Evolutionary conservation across 2,329 filamentous ascomycete genomes (phyloP).

Genomic region (Colletotrichum lupini): DNA sequence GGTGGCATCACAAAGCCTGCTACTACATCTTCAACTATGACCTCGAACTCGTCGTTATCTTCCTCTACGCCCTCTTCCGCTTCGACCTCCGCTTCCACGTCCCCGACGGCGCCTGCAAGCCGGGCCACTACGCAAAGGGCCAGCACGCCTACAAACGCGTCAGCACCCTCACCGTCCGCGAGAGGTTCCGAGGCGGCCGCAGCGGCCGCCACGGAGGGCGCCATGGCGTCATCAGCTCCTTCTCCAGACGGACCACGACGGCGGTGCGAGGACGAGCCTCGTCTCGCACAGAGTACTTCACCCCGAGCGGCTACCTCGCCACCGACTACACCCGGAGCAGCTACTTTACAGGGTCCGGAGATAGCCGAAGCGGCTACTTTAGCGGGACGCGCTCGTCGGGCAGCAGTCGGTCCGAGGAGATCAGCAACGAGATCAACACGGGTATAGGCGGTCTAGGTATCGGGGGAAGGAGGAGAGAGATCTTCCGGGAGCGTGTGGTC

Average conservation of each 20-base stretch:
- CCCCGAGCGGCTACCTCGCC: conserved; percentile 4
- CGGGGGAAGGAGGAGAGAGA: background rate
- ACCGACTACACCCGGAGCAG: background rate
- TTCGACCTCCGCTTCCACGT: conserved; percentile 79
- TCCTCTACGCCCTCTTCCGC: conserved; percentile 72
- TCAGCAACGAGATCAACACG: background rate
- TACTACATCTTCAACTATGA: conserved; percentile 86
- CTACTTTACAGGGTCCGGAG: background rate
- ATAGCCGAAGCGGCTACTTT: background rate
- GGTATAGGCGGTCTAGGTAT: background rate
- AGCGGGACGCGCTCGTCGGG: background rate
- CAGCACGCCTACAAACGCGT: conserved; percentile 28
- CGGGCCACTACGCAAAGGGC: conserved; percentile 59
- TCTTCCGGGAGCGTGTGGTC: background rate
- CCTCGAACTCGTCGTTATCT: conserved; percentile 78
- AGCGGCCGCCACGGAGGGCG: background rate
- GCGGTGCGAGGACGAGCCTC: background rate
- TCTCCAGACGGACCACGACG: background rate
- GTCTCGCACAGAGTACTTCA: conserved; percentile 8
- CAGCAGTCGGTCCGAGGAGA: conserved; percentile 6
- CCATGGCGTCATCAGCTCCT: background rate
- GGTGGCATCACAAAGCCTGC: conserved; percentile 76
- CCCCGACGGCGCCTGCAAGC: conserved; percentile 69
- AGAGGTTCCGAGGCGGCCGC: background rate
- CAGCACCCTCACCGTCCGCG: conserved; percentile 19